Evolutionary conservation across 805 yeast genomes (phyloP).

Genomic region (Phaffomyces opuntiae): DNA sequence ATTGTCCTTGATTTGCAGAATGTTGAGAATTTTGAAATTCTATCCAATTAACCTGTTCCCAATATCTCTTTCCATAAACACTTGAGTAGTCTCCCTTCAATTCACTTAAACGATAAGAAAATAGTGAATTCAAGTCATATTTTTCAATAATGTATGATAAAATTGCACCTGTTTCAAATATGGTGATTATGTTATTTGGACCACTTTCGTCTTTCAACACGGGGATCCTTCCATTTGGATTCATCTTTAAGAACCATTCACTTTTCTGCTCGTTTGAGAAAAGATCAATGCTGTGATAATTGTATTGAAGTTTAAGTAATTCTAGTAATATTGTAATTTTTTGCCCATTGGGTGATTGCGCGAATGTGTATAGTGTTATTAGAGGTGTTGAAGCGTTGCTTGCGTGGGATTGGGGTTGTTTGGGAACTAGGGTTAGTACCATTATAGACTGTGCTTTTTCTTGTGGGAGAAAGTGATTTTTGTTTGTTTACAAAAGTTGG

Average conservation of each 20-base stretch:
- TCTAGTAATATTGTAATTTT: conserved; percentile 32
- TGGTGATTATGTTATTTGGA: conserved; percentile 30
- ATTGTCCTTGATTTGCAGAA: conserved; percentile 56
- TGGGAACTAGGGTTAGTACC: background rate
- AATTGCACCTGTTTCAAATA: conserved; percentile 55
- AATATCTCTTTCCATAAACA: conserved; percentile 29
- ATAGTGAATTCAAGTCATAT: conserved; percentile 46
- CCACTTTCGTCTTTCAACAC: conserved; percentile 37
- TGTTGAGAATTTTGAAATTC: conserved; percentile 47
- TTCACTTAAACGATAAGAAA: conserved; percentile 22
- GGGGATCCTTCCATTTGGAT: conserved; percentile 60
- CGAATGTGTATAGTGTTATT: conserved; percentile 39
- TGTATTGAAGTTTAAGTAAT: conserved; percentile 27
- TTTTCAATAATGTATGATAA: conserved; percentile 49
- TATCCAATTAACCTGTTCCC: conserved; percentile 40
- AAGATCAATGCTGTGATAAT: conserved; percentile 32
- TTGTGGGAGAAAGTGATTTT: too few relatives aligned
- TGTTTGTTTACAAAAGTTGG: too few relatives aligned
- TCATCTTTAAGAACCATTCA: conserved; percentile 47
- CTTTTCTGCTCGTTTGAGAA: conserved; percentile 40
- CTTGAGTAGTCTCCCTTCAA: background rate
- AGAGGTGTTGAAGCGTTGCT: conserved; percentile 28
- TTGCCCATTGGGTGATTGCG: conserved; percentile 48
- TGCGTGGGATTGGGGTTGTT: conserved; percentile 21
- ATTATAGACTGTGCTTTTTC: too few relatives aligned